phyloP scores from a whole-genome alignment of 2,329 filamentous ascomycete species.

The Beauveria varroae region DNA sequence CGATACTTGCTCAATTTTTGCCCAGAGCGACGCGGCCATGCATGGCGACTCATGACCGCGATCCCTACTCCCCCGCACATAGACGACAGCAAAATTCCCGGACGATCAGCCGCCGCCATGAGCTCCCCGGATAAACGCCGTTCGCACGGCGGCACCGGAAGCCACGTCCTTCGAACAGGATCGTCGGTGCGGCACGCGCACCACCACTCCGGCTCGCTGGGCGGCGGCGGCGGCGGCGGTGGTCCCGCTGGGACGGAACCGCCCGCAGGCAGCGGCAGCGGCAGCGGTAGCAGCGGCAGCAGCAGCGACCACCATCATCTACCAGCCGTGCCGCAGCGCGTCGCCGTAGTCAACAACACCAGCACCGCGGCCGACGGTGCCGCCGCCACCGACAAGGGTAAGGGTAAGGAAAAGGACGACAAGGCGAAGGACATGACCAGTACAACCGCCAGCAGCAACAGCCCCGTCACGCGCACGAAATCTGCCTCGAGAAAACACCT shows the following conservation, averaged over 20 bases:
- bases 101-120: slow-evolving; percentile 21
- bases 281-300: slow-evolving; percentile 18
- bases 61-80: neutral
- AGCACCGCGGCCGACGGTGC: slow-evolving; percentile 18
- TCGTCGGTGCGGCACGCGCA: slow-evolving; percentile 8
- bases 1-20: no score
- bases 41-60: neutral
- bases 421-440: slow-evolving; percentile 15
- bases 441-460: slow-evolving; percentile 18
- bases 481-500: neutral
- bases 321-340: slow-evolving; percentile 24
- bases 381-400: slow-evolving; percentile 21
- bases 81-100: neutral
- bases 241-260: slow-evolving; percentile 10
- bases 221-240: neutral
- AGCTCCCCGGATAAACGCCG: slow-evolving; percentile 39
- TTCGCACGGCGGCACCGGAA: slow-evolving; percentile 18
- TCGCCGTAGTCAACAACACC: slow-evolving; percentile 20
- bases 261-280: slow-evolving; percentile 12
- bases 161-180: slow-evolving; percentile 18
- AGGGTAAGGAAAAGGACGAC: slow-evolving; percentile 17
- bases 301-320: slow-evolving; percentile 21
- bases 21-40: neutral
- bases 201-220: slow-evolving; percentile 1
- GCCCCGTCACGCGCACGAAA: neutral